These are phyloP conservation scores for Verbascum thapsus DNA, from an alignment of 257 asterid species.

Conservation along the genomic window DNA sequence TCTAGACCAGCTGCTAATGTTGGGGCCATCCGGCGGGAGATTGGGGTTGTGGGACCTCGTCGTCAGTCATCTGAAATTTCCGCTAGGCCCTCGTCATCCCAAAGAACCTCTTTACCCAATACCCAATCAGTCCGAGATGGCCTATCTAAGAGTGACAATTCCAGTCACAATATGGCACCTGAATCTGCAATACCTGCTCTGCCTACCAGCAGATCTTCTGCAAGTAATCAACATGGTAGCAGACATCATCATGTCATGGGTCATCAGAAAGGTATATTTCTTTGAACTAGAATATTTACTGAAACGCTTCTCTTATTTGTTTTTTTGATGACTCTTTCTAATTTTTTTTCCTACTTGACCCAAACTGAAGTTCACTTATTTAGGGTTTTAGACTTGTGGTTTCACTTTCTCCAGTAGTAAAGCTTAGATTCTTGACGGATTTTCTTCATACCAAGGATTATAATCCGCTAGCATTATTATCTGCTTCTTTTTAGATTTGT, in stretches of 20 bases:
- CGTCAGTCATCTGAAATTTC: constrained; percentile 71
- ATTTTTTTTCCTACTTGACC: neutral
- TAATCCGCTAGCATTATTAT: constrained; percentile 7
- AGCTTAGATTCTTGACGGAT: constrained; percentile 3
- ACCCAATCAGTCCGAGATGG: constrained; percentile 50
- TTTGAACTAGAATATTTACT: constrained; percentile 22
- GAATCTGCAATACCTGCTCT: constrained; percentile 48
- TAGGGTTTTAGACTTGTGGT: constrained; percentile 3
- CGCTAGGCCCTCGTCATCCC: too few relatives aligned
- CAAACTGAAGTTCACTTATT: neutral
- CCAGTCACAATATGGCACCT: constrained; percentile 47
- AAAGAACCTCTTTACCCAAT: constrained; percentile 36
- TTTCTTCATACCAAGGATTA: constrained; percentile 9
- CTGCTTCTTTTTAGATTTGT: constrained; percentile 6
- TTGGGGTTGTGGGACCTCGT: constrained; percentile 90
- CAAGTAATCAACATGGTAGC: constrained; percentile 54
- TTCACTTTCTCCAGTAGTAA: neutral
- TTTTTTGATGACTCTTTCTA: neutral
- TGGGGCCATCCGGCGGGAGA: constrained; percentile 95
- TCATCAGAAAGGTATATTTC: constrained; percentile 82
- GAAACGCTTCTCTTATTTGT: neutral
- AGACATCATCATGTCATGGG: constrained; percentile 67
- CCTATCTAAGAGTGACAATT: constrained; percentile 49
- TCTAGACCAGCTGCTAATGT: constrained; percentile 78
- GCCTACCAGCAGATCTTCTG: constrained; percentile 52